Base-by-base conservation (phyloP, 306 rosid genomes). In the Quercus aquifolioides region DNA sequence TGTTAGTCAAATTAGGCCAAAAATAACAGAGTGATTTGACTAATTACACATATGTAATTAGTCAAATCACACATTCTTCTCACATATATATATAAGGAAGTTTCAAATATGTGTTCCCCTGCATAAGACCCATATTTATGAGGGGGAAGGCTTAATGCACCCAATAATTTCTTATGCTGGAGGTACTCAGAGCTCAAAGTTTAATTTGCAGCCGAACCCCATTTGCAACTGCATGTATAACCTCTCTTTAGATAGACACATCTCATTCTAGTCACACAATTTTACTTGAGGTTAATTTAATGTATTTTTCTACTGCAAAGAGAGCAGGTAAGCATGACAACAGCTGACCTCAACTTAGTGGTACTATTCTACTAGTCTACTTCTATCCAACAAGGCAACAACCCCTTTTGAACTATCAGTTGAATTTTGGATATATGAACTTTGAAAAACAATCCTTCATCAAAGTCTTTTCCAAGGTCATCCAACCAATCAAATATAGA, bases 241-340 rank as follows among this genome's bases (percentile, higher is more conserved):
- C 26, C 11, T 57, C 28, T 57, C 26, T 57, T 57, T 57, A 57
- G 23, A 7, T 57, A 57, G 28, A 12, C 63, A 57, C 25, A 58
- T 49, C 54, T 49, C 15, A 49, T 12, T 49, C 54, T 49, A 49
- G 17, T 12, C 54, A 3, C 54, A 10, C 17, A 49, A 49, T 49
- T 49, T 49, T 12, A 3, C 54, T 49, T 49, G 54, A 10, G 17
- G 64, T 58, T 26, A 17, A 19, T 43, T 49, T 18, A 17, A 18
- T 46, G 58, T 8, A 7, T 10, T 10, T 28, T 49, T 26, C 49
- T 30, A 20, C 25, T 21, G 62, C 26, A 0, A 60, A 56, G 28
- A 69, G 14, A 41, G 17, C 33, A 52, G 75, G 79, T 31, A 75
- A 73, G 83, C 83, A 64, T 76, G 78, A 71, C 84, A 38, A 23